phyloP scores from a whole-genome alignment of 805 yeast species.

The Dipodascopsis uninucleata region DNA sequence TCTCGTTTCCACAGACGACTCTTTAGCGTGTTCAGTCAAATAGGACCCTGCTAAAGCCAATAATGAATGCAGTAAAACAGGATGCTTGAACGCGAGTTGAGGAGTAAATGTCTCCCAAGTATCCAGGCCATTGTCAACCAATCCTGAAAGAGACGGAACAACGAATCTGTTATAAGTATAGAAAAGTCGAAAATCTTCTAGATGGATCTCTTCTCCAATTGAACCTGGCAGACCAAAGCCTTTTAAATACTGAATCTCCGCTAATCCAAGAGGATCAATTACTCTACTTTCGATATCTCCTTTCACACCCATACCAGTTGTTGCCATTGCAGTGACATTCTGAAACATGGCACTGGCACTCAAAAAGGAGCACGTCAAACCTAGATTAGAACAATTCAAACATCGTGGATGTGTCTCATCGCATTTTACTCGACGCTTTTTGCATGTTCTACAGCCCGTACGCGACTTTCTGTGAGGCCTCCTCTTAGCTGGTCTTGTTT shows the following conservation, averaged over 20 bases:
- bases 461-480: conserved; percentile 87
- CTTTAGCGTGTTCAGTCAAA: conserved; percentile 43
- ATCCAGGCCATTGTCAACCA: conserved; percentile 80
- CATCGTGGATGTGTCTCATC: conserved; percentile 83
- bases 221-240: neutral
- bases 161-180: conserved; percentile 84
- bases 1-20: conserved; percentile 5
- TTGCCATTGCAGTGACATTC: conserved; percentile 16
- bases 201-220: conserved; percentile 44
- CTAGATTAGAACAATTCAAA: conserved; percentile 72
- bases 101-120: conserved; percentile 90
- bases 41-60: conserved; percentile 92
- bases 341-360: conserved; percentile 16
- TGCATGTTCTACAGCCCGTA: conserved; percentile 86
- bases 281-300: neutral
- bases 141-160: conserved; percentile 81
- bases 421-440: conserved; percentile 85
- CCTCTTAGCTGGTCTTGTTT: too few species aligned
- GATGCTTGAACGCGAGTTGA: conserved; percentile 77
- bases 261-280: neutral
- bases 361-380: conserved; percentile 67
- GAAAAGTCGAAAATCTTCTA: conserved; percentile 76
- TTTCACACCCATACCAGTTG: conserved; percentile 9
- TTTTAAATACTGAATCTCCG: neutral
- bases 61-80: conserved; percentile 87